A percentile compares a stretch with the other conserved stretches of the same genome.
Evolutionary conservation across 352 stramenopile species (phyloP).

Genomic region (Pythium biforme): DNA sequence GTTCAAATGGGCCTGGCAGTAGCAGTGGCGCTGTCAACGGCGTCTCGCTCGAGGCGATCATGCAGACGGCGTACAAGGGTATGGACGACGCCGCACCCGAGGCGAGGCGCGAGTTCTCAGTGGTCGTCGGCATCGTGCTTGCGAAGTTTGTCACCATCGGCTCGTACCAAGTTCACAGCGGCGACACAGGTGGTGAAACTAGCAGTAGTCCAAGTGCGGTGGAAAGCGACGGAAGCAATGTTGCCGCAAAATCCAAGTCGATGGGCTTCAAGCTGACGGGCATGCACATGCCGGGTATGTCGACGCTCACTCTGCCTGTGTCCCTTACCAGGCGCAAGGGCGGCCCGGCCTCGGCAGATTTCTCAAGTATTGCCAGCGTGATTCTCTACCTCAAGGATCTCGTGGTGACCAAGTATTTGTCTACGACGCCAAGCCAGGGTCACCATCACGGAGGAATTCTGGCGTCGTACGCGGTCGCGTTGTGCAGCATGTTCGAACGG

Average conservation of each 20-base stretch:
- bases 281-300: conserved; percentile 62
- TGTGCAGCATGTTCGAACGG: conserved; percentile 77
- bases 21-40: neutral
- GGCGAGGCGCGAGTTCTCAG: conserved; percentile 53
- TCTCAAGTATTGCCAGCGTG: conserved; percentile 73
- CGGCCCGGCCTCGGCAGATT: conserved; percentile 41
- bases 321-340: conserved; percentile 59
- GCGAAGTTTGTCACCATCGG: conserved; percentile 65
- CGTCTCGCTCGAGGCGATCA: conserved; percentile 67
- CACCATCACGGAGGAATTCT: conserved; percentile 60
- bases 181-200: conserved; percentile 29
- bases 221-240: conserved; percentile 7
- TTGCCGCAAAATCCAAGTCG: conserved; percentile 45
- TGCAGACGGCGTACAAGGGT: conserved; percentile 67
- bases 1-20: conserved; percentile 5
- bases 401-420: conserved; percentile 60
- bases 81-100: conserved; percentile 76
- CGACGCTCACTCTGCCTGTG: conserved; percentile 15
- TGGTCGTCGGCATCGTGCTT: conserved; percentile 74
- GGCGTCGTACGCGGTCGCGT: conserved; percentile 63
- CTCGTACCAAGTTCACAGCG: conserved; percentile 44
- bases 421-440: conserved; percentile 8
- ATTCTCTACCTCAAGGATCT: conserved; percentile 81
- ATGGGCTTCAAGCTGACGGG: conserved; percentile 64
- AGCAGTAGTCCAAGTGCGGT: conserved; percentile 3